A percentile compares a stretch with the other conserved stretches of the same genome.
Evolutionary conservation across 495 filamentous ascomycete genomes (phyloP).

Genomic region (Melanomma pulvis-pyrius): DNA sequence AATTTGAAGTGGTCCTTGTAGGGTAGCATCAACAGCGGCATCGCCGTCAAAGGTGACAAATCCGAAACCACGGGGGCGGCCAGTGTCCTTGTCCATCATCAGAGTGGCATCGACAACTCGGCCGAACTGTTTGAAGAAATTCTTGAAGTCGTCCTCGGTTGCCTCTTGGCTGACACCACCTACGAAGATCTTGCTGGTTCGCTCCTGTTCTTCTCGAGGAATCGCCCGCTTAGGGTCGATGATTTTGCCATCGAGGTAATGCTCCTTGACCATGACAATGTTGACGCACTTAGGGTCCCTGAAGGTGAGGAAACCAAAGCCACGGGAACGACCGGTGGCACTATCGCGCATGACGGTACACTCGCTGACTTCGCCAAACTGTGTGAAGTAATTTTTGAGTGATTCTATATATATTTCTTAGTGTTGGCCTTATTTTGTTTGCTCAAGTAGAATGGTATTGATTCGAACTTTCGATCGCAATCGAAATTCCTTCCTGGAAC

Average conservation of each 20-base stretch:
- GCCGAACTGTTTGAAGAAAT: slow-evolving; percentile 95
- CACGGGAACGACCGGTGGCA: slow-evolving; percentile 87
- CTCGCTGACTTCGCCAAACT: slow-evolving; percentile 95
- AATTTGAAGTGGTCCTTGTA: slow-evolving; percentile 80
- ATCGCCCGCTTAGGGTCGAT: slow-evolving; percentile 98
- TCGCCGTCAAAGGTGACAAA: slow-evolving; percentile 99
- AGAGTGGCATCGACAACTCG: slow-evolving; percentile 95
- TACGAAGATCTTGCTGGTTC: slow-evolving; percentile 97
- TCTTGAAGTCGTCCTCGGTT: slow-evolving; percentile 90
- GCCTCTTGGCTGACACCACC: slow-evolving; percentile 97
- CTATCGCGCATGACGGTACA: slow-evolving; percentile 98
- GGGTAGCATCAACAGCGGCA: slow-evolving; percentile 87
- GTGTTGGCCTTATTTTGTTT: neutral
- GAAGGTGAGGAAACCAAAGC: slow-evolving; percentile 97
- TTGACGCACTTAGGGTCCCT: slow-evolving; percentile 96
- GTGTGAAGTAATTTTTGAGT: slow-evolving; percentile 96
- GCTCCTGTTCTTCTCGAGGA: slow-evolving; percentile 95
- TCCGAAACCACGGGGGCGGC: slow-evolving; percentile 93
- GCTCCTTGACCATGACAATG: slow-evolving; percentile 99
- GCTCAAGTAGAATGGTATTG: neutral
- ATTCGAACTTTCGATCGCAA: neutral
- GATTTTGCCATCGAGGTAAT: slow-evolving; percentile 97
- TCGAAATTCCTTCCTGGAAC: neutral
- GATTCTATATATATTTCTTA: slow-evolving; percentile 66
- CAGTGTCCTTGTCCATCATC: slow-evolving; percentile 99